Evolutionary conservation across 2,329 filamentous ascomycete genomes (phyloP).

Genomic region (Aschersonia sp.): DNA sequence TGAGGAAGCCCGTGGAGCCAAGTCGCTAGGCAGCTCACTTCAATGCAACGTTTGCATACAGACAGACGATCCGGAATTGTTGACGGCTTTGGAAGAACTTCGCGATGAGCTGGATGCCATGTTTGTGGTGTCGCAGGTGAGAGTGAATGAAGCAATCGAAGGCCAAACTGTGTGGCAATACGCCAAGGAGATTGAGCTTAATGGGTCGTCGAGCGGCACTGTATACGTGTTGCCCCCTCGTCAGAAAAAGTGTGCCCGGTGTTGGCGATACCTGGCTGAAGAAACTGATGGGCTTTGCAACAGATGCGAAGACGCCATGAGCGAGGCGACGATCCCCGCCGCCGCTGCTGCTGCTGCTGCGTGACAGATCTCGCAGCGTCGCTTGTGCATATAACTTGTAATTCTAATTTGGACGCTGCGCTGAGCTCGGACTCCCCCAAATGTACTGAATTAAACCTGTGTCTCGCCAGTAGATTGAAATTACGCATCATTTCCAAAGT

Average conservation of each 20-base stretch:
- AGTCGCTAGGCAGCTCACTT: conserved; percentile 65
- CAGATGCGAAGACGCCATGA: conserved; percentile 56
- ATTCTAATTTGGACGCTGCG: too few relatives aligned
- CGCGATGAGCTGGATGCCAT: conserved; percentile 42
- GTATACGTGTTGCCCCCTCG: conserved; percentile 33
- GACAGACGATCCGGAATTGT: conserved; percentile 21
- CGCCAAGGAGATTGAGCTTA: conserved; percentile 25
- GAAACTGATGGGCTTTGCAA: conserved; percentile 51
- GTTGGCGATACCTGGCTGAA: conserved; percentile 77
- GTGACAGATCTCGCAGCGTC: too few relatives aligned
- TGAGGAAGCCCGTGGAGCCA: conserved; percentile 57
- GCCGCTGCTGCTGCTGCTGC: too few relatives aligned
- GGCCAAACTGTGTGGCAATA: conserved; percentile 24
- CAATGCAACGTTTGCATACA: conserved; percentile 56
- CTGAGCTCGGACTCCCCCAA: too few relatives aligned
- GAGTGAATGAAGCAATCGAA: conserved; percentile 23
- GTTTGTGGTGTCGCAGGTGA: conserved; percentile 56
- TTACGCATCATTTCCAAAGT: too few relatives aligned
- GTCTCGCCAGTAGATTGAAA: too few relatives aligned
- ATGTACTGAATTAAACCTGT: too few relatives aligned
- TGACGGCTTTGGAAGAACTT: conserved; percentile 23
- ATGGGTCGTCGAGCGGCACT: conserved; percentile 17
- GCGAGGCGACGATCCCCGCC: not conserved
- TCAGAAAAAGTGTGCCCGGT: conserved; percentile 64
- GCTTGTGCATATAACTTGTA: too few relatives aligned